Base-by-base conservation (phyloP, 2,329 filamentous ascomycete genomes). In the Talaromyces pinophilus region DNA sequence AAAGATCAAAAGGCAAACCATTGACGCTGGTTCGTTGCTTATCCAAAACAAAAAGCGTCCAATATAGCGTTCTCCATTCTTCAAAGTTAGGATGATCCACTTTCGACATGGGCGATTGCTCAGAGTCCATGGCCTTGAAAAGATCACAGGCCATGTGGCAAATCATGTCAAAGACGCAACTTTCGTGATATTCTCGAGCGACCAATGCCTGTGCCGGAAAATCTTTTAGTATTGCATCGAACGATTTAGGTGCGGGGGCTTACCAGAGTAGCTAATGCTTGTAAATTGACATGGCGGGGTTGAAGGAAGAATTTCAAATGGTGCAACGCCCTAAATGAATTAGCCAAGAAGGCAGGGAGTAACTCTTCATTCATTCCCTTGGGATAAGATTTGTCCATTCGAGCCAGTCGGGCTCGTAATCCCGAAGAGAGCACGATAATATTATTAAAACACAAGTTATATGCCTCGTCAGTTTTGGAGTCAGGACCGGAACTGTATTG, bases 251-350 rank as follows among this genome's bases (percentile, higher is more conserved):
- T 6, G 19, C 8, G 42, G 7, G 17, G 7, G 3, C 42, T 46
- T 46, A 46, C 42, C 42, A 46, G 28, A 30, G 50, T 55, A 55
- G 50, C 50, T 30, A 55, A 55, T 28, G 50, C 50, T 55, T 55
- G 50, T 28, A 55, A 55, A 55, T 55, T 55, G 50, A 55, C 50
- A 55, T 55, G 50, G 17, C 50, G 50, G 8, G 50, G 50, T 55
- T 55, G 50, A 33, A 55, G 50, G 50, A 55, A 30, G 50, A 55
- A 55, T 28, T 55, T 55, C 50, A 55, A 19, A 55, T 55, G 50
- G 11, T 33, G 50, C 50, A 55, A 55, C 30, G 50, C 25, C 50
- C 50, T 25, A 17, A 55, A 55, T 22, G 50, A 55, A 30, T 55
- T 55, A 15, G 50, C 50, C 19, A 55, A 19, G 50, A 55, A 55